Evolutionary conservation across 139 green algal genomes (phyloP), one percentile per base, ranked within the genome.

Genomic region (Tetraselmis chui): DNA sequence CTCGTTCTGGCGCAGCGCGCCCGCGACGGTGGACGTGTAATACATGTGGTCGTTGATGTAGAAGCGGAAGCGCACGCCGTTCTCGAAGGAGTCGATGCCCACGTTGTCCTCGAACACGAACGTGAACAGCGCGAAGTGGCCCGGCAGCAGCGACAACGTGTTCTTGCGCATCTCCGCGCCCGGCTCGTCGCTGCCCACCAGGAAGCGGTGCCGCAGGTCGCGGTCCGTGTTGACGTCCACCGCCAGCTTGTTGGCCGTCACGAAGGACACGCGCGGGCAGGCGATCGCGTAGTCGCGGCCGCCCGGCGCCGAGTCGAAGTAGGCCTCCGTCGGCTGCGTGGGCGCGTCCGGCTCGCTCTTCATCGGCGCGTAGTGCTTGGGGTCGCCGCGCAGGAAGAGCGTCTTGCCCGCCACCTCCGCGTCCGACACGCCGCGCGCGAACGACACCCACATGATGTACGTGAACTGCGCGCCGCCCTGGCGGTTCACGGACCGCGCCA

Each of bases 51-150:
- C 81, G 81, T 84, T 84, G 18, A 84, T 2, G 75, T 80, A 84
- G 59, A 84, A 84, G 1, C 29, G 27, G 22, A 84, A 26, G 74
- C 27, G 18, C 29, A 84, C 76, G 2, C 81, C 81, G 74, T 80
- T 22, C 81, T 84, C 81, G 75, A 84, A 84, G 59, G 78, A 29
- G 67, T 80, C 32, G 67, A 80, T 84, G 26, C 27, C 74, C 29
- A 84, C 81, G 74, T 80, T 84, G 81, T 84, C 81, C 67, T 84
- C 81, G 75, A 84, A 80, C 23, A 59, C 31, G 30, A 84, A 84
- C 5, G 81, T 77, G 18, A 84, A 76, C 23, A 84, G 74, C 74
- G 75, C 81, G 59, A 67, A 84, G 18, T 45, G n/a, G 1, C 28
- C 24, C 81, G 28, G 67, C 24, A 80, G 75, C n/a, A 84, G 81